Conservation (phyloP, 306 rosid genomes). For the Rosa chinensis region DNA sequence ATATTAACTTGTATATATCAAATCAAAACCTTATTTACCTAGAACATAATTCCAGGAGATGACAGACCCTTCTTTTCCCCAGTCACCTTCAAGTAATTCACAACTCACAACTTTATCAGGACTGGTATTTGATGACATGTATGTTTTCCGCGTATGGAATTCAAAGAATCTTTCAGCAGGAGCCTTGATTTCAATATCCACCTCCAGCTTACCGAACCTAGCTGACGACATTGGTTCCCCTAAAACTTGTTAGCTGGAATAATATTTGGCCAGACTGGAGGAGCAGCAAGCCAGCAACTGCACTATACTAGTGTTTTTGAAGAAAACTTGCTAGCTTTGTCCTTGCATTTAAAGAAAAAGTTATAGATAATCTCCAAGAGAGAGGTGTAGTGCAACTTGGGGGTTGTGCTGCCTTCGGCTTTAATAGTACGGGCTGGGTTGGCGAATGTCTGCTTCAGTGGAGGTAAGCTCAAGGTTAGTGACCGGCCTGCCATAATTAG, state of each 20-base stretch:
- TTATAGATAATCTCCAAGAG: too few relatives aligned
- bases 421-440: too few relatives aligned
- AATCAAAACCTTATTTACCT: neutral
- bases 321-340: too few relatives aligned
- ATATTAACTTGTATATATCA: neutral
- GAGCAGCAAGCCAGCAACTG: neutral
- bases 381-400: too few relatives aligned
- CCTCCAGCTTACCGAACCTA: neutral
- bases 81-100: neutral
- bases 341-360: too few relatives aligned
- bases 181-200: neutral
- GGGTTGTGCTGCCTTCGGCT: too few relatives aligned
- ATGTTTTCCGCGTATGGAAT: neutral
- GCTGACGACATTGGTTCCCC: neutral
- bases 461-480: too few relatives aligned
- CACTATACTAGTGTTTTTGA: neutral
- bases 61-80: neutral
- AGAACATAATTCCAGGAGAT: neutral
- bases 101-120: neutral
- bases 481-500: too few relatives aligned
- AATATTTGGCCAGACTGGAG: neutral
- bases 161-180: neutral
- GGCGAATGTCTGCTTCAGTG: too few relatives aligned
- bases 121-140: too few relatives aligned
- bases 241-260: neutral